Base-by-base conservation (phyloP, 805 yeast species). In the Candida odintsovae region DNA sequence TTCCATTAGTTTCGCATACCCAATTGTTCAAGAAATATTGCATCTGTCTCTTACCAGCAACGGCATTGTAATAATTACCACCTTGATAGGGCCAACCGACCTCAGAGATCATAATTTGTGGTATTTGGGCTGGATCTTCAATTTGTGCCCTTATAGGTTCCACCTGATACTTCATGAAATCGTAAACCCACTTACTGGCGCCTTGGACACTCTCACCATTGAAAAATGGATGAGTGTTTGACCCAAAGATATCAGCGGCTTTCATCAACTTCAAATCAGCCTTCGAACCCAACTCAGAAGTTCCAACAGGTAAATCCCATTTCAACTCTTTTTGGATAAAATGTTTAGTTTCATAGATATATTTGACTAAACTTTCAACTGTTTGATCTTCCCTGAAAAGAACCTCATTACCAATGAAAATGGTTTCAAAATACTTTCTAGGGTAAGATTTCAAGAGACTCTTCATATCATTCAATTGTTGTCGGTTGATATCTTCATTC, bases 81-180 rank as follows among this genome's bases (percentile, higher is more conserved):
- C 89, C 90, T 2, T 63, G 67, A 38, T 71, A 77, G 0, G 90
- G 90, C 90, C 90, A 83, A 0, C 89, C 90, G 19, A 82, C 75
- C 52, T 83, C 89, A 0, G 86, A 70, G 1, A 83, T 69, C 4
- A 74, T 65, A 6, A 80, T 53, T 26, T 57, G 61, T 1, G 69
- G 59, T 47, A 7, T 51, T 47, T 11, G 61, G 4, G 57, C 50
- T 21, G 58, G 50, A 56, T 46, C 43, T 63, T 65, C 28, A 10
- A 33, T n/a, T 12, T 33, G 20, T 33, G 36, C 36, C 11, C 20
- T 33, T 16, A 60, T 20, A 1, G 80, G 79, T 23, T 67, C 62
- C 18, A 78, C 56, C 45, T 73, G 76, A 23, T 68, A 61, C 41
- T 71, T 56, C 29, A 77, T 49, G 51, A 69, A 80, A 41, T 76